These are phyloP conservation scores for Letharia lupina DNA, from an alignment of 495 filamentous ascomycete genomes.

Conservation along the genomic window DNA sequence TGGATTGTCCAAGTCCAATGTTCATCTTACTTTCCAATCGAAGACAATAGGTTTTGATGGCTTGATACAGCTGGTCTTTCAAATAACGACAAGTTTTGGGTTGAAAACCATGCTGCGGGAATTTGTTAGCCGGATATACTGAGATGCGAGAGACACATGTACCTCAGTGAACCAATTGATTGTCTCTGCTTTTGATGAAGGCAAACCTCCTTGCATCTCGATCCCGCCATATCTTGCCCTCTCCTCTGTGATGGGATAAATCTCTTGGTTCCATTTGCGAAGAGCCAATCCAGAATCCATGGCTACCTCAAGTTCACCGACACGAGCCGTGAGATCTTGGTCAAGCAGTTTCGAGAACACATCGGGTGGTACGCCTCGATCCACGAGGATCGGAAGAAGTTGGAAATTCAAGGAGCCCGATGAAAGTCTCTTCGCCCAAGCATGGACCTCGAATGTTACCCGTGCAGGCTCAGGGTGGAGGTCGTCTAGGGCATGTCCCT, in stretches of 20 bases:
- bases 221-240: slow-evolving; percentile 25
- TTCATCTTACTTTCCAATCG: slow-evolving; percentile 54
- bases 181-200: slow-evolving; percentile 41
- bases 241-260: slow-evolving; percentile 24
- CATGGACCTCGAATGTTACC: slow-evolving; percentile 67
- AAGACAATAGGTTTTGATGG: slow-evolving; percentile 48
- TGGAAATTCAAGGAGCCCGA: slow-evolving; percentile 66
- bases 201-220: slow-evolving; percentile 46
- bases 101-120: slow-evolving; percentile 48
- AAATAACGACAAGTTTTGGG: slow-evolving; percentile 52
- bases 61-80: slow-evolving; percentile 44
- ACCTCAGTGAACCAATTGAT: slow-evolving; percentile 50
- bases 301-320: slow-evolving; percentile 50
- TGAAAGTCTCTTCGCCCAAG: slow-evolving; percentile 51
- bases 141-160: not conserved
- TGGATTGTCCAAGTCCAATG: slow-evolving; percentile 64
- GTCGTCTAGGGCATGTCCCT: slow-evolving; percentile 45
- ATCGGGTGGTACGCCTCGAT: slow-evolving; percentile 46
- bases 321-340: slow-evolving; percentile 49
- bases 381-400: slow-evolving; percentile 66
- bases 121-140: not conserved
- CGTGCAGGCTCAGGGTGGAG: slow-evolving; percentile 38
- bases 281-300: slow-evolving; percentile 44
- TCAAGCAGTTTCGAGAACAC: slow-evolving; percentile 49
- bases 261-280: slow-evolving; percentile 48